Evolutionary conservation across 2,329 filamentous ascomycete species (phyloP), one percentile per base, ranked within the genome.

Genomic region (Colletotrichum lentis): DNA sequence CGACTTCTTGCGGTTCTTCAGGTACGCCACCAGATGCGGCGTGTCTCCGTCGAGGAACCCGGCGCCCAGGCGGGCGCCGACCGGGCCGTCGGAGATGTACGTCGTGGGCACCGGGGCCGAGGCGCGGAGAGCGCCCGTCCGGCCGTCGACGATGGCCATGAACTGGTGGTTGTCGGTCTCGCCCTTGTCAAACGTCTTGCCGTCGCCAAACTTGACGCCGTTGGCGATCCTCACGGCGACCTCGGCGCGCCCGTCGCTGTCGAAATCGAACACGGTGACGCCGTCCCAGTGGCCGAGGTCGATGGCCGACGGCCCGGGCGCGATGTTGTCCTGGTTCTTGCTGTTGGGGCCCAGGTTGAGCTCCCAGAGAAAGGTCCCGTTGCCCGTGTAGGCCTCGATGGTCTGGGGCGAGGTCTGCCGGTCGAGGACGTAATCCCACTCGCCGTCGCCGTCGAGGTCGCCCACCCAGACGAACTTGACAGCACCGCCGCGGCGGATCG

Each of bases 391-490:
- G 0, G 73, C 72, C 50, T 74, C 18, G 12, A 69, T 46, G 0
- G 52, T 35, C 53, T 69, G 67, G 6, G 67, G 63, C 5, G 67
- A 67, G 4, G 70, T 72, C 12, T 73, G 70, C 18, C 71, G 62
- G 46, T 73, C 72, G 5, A 74, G 31, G 18, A 73, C 69, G 47
- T 66, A 74, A 35, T 73, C 71, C 43, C 67, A 74, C 16, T 74
- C 70, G 2, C 72, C 71, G 10, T 74, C 72, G 24, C 72, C 70
- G 8, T 73, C 67, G 5, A 74, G 67, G 39, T 74, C 72, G 14
- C 73, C 73, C 16, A 74, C 73, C 73, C 72, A 74, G 39, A 72
- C 52, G 20, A 72, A 74, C 39, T 72, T 72, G 55, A 74, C 71
- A 8, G 71, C 62, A 0, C 71, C 72, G 0, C 70, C 68, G 1